Base-by-base conservation (phyloP, 345 rosid species). In the Orychophragmus violaceus region DNA sequence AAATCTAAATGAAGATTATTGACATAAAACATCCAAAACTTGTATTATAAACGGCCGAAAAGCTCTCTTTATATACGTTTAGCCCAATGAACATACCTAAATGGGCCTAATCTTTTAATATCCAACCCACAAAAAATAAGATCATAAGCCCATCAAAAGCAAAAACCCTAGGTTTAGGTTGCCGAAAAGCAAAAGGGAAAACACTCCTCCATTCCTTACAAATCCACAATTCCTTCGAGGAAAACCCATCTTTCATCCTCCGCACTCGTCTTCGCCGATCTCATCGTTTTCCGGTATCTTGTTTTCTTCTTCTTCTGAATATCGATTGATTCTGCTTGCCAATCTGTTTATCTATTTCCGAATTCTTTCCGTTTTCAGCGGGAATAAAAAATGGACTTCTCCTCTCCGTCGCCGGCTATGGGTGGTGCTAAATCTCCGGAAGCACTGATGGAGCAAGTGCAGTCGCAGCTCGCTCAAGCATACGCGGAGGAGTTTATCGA, bases 401-500 rank as follows among this genome's bases (percentile, higher is more conserved):
- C 84, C 16, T 89, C 72, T 69, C 76, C 91, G 3, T 64, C 91
- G 58, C 65, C 81, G 21, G 30, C 74, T 0, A 66, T 69, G 37
- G 88, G 56, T 2, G 23, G 21, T 41, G 8, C 9, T 21, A 3
- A 8, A 19, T 57, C 83, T 0, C 85, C 80, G 0, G 84, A 80
- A 14, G 85, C 85, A 2, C 33, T 90, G 57, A 86, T 81, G 96
- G 85, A 88, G 57, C 87, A 85, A 58, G 46, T 93, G 39, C 82
- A 88, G 74, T 3, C 51, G 14, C 88, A 88, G 74, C 85, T 93
- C 45, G 92, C 87, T 6, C 86, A 86, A 62, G 98, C 92, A 64
- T 85, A 86, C 48, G 94, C 94, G 2, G 86, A 90, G 66, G 87
- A 93, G 77, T 79, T 90, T 53, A 69, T 93, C 24, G 89, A 89